Conservation (phyloP, 768 basidiomycete genomes). For the Filobasidium wieringae region DNA sequence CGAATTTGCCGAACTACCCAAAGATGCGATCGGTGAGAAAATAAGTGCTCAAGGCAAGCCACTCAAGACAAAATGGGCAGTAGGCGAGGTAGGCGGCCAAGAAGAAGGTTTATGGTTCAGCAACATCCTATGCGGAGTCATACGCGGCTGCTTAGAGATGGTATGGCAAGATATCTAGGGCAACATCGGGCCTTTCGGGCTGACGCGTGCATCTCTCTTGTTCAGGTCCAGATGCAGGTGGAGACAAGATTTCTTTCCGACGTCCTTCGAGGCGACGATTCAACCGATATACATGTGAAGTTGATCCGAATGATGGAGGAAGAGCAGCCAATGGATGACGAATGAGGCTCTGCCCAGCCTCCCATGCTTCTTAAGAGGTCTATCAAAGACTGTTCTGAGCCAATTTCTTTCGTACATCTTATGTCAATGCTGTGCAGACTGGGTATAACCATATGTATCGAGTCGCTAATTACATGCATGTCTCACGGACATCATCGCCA, state of each 20-base stretch:
- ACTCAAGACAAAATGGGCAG: neutral
- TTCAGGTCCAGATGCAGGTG: constrained; percentile 89
- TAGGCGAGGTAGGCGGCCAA: constrained; percentile 7
- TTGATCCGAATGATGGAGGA: constrained; percentile 88
- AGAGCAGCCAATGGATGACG: constrained; percentile 85
- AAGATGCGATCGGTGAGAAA: constrained; percentile 53
- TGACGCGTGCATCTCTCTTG: neutral
- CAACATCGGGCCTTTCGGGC: neutral
- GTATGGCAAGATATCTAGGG: constrained; percentile 41
- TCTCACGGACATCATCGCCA: too few species aligned
- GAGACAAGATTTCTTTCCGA: constrained; percentile 81
- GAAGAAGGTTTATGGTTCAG: constrained; percentile 94
- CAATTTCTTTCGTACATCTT: neutral
- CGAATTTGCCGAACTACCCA: constrained; percentile 93
- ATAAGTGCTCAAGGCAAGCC: neutral
- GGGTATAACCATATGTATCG: too few species aligned
- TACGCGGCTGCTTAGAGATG: constrained; percentile 92
- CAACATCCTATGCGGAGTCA: constrained; percentile 87
- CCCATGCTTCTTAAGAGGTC: neutral
- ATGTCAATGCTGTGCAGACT: too few species aligned
- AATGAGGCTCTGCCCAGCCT: constrained; percentile 42
- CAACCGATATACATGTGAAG: constrained; percentile 82
- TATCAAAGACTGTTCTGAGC: neutral
- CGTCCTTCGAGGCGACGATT: constrained; percentile 81
- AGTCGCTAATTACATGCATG: too few species aligned